These are phyloP conservation scores for Komagataella pastoris DNA, from an alignment of 805 yeast genomes.

Conservation along the genomic window DNA sequence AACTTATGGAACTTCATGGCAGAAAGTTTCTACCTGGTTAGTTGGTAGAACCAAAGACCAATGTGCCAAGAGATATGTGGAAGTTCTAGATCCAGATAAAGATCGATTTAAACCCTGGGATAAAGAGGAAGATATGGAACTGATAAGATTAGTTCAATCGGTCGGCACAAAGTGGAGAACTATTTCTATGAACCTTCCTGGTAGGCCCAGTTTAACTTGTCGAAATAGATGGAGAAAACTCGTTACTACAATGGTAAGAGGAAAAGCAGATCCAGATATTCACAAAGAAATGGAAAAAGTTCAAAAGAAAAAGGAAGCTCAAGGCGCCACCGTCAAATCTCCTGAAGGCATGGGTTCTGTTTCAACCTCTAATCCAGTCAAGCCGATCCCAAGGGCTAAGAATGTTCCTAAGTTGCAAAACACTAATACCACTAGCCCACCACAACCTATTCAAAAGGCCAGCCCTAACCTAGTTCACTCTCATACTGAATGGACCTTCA, in stretches of 20 bases:
- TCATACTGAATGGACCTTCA: conserved; percentile 49
- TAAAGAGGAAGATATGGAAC: conserved; percentile 55
- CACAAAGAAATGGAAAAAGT: conserved; percentile 46
- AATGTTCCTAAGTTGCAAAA: not conserved
- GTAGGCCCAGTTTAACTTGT: conserved; percentile 82
- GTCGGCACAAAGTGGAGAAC: conserved; percentile 88
- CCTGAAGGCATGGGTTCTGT: not conserved
- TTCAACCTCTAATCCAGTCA: not conserved
- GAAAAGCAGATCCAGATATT: conserved; percentile 42
- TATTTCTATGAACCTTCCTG: conserved; percentile 54
- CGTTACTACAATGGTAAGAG: conserved; percentile 61
- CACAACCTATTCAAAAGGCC: not conserved
- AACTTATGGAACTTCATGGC: conserved; percentile 74
- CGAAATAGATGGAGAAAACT: conserved; percentile 88
- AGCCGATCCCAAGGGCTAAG: not conserved
- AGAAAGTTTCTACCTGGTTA: conserved; percentile 62
- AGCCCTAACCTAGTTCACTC: not conserved
- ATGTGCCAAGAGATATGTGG: conserved; percentile 84
- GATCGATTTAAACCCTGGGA: conserved; percentile 75
- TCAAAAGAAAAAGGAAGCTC: conserved; percentile 12
- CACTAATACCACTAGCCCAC: not conserved
- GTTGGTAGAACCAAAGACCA: conserved; percentile 89
- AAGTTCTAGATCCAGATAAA: conserved; percentile 71
- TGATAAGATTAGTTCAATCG: conserved; percentile 53
- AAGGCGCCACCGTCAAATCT: conserved; percentile 1